These are phyloP conservation scores for Erythrophleum fordii DNA, from an alignment of 306 rosid genomes.

Conservation along the genomic window DNA sequence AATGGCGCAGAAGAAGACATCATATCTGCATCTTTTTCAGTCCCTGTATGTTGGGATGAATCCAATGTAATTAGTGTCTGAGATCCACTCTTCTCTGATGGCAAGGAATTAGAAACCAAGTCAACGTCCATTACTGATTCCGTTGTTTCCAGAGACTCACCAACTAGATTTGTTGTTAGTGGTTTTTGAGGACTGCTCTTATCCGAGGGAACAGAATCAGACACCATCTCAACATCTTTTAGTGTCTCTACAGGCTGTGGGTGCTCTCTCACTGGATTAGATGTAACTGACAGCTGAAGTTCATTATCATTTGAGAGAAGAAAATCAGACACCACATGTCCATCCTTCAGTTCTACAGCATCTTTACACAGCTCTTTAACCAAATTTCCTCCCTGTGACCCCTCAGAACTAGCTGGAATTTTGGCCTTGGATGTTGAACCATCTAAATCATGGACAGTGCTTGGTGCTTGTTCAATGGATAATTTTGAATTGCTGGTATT, in stretches of 20 bases:
- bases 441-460: constrained; percentile 43
- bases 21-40: constrained; percentile 44
- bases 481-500: constrained; percentile 49
- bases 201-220: constrained; percentile 44
- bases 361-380: constrained; percentile 52
- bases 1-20: constrained; percentile 35
- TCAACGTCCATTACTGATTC: constrained; percentile 56
- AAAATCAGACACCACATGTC: constrained; percentile 44
- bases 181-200: constrained; percentile 34
- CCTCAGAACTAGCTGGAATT: constrained; percentile 53
- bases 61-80: constrained; percentile 34
- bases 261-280: constrained; percentile 45
- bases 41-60: constrained; percentile 45
- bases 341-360: constrained; percentile 45
- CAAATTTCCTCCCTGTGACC: constrained; percentile 43
- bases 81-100: constrained; percentile 40
- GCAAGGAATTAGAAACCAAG: constrained; percentile 48
- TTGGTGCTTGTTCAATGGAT: constrained; percentile 48
- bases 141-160: constrained; percentile 44
- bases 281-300: constrained; percentile 48
- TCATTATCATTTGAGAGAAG: constrained; percentile 53
- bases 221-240: constrained; percentile 39
- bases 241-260: constrained; percentile 45
- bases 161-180: constrained; percentile 38
- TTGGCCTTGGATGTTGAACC: constrained; percentile 53